Base-by-base conservation (phyloP, 23 red algal genomes). In the Gracilaria gracilis region DNA sequence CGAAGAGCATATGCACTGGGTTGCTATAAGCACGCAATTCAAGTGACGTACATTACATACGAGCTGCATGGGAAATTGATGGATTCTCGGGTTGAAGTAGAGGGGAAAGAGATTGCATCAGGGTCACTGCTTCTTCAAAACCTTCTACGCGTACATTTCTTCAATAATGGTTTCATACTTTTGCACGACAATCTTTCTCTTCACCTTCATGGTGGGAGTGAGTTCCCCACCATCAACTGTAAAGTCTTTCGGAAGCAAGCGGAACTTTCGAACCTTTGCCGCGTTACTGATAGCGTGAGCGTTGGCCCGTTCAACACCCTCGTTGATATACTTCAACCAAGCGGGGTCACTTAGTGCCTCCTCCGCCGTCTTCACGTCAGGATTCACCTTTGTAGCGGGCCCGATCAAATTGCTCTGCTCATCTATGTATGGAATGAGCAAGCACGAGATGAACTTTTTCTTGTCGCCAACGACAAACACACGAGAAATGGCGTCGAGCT, bases 201-300 rank as follows among this genome's bases (percentile, higher is more conserved):
- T 94, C n/a, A 99, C 82, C 73, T 99, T 99, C 88, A 99, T 93
- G 14, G 97, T 96, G 5, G 97, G 97, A 16, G 97, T 99, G 14
- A 99, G 92, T 64, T 94, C 92, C 27, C 91, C 93, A 49, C 77
- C 81, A 24, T 96, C 93, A 23, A 96, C 85, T 64, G 83, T 86
- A 57, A 99, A 96, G 57, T 95, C 96, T 75, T 80, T 79, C 24
- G 61, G 37, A 55, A 95, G 84, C 67, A 94, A 35, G 7, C 44
- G 82, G 36, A 80, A 95, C 54, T 93, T 95, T 70, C 81, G 59
- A 6, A 98, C 83, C 50, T 87, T 90, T 8, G 95, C 79, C 2
- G 90, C 95, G 57, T 89, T 88, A 72, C 79, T 87, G 17, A 93
- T 83, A 28, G 90, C 90, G 57, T 79, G 40, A 13, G 35, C 37